Base-by-base conservation (phyloP, 208 protist genomes). In the Trypanosoma theileri region DNA sequence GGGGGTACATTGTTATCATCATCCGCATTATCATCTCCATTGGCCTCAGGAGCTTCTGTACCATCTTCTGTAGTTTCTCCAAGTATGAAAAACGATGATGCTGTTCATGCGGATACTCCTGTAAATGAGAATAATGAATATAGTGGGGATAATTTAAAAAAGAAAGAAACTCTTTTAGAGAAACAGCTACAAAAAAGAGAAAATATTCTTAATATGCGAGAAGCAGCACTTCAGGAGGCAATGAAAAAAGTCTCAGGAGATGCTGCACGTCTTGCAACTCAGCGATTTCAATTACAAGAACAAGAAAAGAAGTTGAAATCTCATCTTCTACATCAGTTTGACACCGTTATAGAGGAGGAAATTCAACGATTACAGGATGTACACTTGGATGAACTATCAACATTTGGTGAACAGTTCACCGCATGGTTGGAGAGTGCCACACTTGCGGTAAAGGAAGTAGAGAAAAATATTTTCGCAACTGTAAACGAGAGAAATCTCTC, bases 191-290 rank as follows among this genome's bases (percentile, higher is more conserved):
- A 69, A 26, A 79, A 82, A 62, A 79, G 75, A 69, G 65, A 85
- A 55, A 80, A 71, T 10, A 65, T 78, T 48, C 71, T 89, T 0
- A 79, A 86, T 62, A 31, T 82, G 69, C 77, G 80, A 12, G 83
- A 92, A 65, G 73, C 77, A 17, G 81, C 81, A 50, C 79, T 89
- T 66, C 78, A 92, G 69, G 81, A 84, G 42, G 78, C 80, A 7
- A 65, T 88, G 44, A 86, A 89, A 55, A 89, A 88, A 61, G 78
- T 86, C 13, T 79, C 77, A 4, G 54, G 46, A 21, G 83, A 92
- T 59, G 79, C 81, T 17, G 74, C 73, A 3, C 77, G 68, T 54
- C 61, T 89, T 12, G 76, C 74, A 0, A 60, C 74, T 31, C 79
- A 92, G 72, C 76, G 79, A 16, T 63, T 60, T 0, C 67, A 79